phyloP scores from a whole-genome alignment of 352 stramenopile species.

The Phytophthora syringae region DNA sequence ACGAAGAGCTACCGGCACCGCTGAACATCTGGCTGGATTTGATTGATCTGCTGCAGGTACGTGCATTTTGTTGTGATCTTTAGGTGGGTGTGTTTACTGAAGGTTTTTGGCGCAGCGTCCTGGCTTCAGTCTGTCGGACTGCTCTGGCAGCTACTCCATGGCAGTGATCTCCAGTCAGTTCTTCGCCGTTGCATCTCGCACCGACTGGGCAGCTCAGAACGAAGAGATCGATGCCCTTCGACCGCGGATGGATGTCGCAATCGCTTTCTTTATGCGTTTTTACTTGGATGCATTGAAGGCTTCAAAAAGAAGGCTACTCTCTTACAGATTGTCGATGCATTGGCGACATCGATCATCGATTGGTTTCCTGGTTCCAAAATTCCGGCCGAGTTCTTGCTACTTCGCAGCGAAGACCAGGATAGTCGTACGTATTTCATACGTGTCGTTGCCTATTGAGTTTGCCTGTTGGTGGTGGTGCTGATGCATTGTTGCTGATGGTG shows the following conservation, averaged over 20 bases:
- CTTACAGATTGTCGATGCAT: slow-evolving; percentile 53
- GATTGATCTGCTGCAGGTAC: slow-evolving; percentile 78
- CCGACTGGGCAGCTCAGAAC: slow-evolving; percentile 32
- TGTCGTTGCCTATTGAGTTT: not conserved
- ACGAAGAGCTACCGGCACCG: slow-evolving; percentile 65
- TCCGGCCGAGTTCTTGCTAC: slow-evolving; percentile 67
- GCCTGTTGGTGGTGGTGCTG: not conserved
- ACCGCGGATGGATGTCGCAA: slow-evolving; percentile 49
- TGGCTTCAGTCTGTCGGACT: slow-evolving; percentile 65
- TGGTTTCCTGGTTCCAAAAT: slow-evolving; percentile 70
- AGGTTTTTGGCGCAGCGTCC: slow-evolving; percentile 42
- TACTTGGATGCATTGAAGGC: slow-evolving; percentile 65
- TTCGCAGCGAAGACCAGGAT: slow-evolving; percentile 77
- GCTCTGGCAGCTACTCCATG: slow-evolving; percentile 39
- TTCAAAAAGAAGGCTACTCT: slow-evolving; percentile 45
- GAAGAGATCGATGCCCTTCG: slow-evolving; percentile 22
- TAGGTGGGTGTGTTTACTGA: slow-evolving; percentile 7
- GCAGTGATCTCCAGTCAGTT: slow-evolving; percentile 54
- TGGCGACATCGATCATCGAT: slow-evolving; percentile 53
- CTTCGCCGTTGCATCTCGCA: slow-evolving; percentile 42
- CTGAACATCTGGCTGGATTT: slow-evolving; percentile 80
- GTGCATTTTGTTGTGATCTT: not conserved
- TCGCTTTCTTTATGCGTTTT: slow-evolving; percentile 77
- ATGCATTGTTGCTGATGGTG: slow-evolving; percentile 8
- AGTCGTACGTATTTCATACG: slow-evolving; percentile 51